Conservation (phyloP, 2,329 filamentous ascomycete genomes). For the Neonectria faginata region DNA sequence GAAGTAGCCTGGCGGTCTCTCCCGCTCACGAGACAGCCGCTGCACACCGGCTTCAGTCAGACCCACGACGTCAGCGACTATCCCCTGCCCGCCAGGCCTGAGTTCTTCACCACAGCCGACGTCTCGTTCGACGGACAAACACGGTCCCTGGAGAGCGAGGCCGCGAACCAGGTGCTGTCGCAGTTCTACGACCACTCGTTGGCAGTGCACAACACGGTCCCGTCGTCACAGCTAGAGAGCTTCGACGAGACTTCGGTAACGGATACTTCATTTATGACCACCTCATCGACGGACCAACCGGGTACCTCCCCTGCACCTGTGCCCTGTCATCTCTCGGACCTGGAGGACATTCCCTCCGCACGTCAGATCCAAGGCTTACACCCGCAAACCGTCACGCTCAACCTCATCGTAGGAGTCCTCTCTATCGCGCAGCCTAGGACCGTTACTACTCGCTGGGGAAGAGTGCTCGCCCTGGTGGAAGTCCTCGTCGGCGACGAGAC, state of each 20-base stretch:
- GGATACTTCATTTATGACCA: conserved; percentile 54
- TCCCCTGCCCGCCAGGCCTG: conserved; percentile 48
- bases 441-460: conserved; percentile 75
- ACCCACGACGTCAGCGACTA: conserved; percentile 53
- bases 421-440: conserved; percentile 74
- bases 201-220: conserved; percentile 73
- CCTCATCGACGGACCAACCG: conserved; percentile 48
- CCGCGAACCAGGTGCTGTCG: conserved; percentile 58
- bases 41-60: conserved; percentile 67
- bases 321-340: conserved; percentile 59
- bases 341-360: conserved; percentile 78
- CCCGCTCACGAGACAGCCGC: conserved; percentile 57
- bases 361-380: conserved; percentile 72
- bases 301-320: conserved; percentile 36
- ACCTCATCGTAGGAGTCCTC: conserved; percentile 84
- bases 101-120: conserved; percentile 63
- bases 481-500: conserved; percentile 89
- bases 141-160: conserved; percentile 45
- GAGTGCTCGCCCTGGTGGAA: conserved; percentile 76
- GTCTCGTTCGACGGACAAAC: conserved; percentile 49
- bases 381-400: conserved; percentile 85
- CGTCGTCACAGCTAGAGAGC: conserved; percentile 68
- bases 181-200: conserved; percentile 86
- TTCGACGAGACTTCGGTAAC: conserved; percentile 43
- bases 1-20: conserved; percentile 66